Evolutionary conservation across 306 rosid genomes (phyloP).

Genomic region (Prunus dulcis): DNA sequence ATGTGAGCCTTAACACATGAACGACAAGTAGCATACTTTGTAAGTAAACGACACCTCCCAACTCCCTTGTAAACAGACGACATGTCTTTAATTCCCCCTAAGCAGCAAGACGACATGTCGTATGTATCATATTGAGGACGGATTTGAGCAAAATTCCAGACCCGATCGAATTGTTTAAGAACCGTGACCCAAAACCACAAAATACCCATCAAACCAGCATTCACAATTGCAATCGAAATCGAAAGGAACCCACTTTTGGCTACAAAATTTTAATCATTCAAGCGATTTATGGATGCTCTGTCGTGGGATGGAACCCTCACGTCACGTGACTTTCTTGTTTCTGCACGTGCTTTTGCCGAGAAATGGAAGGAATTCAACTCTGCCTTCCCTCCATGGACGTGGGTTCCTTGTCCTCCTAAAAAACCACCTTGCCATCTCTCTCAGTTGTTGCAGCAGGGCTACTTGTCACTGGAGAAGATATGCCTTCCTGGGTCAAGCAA

Average conservation of each 20-base stretch:
- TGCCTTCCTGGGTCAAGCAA: slow-evolving; percentile 22
- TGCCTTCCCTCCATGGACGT: slow-evolving; percentile 60
- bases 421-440: slow-evolving; percentile 29
- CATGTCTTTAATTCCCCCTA: too few relatives aligned
- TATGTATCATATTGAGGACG: not conserved
- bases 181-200: not conserved
- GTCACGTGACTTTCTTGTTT: slow-evolving; percentile 41
- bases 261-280: not conserved
- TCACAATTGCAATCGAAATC: not conserved
- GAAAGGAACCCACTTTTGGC: not conserved
- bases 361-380: slow-evolving; percentile 55
- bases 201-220: not conserved
- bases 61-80: too few relatives aligned
- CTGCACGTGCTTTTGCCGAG: slow-evolving; percentile 52
- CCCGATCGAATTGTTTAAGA: not conserved
- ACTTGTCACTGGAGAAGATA: slow-evolving; percentile 60
- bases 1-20: too few relatives aligned
- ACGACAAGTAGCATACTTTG: too few relatives aligned
- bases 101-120: not conserved
- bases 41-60: too few relatives aligned
- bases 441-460: slow-evolving; percentile 47
- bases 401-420: slow-evolving; percentile 44
- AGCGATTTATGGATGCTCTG: slow-evolving; percentile 4
- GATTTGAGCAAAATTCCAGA: not conserved
- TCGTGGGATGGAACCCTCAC: slow-evolving; percentile 71